Percentiles rank a stretch among this genome's conserved stretches.
phyloP scores from a whole-genome alignment of 2,329 filamentous ascomycete genomes.

The Xylariales sp. region DNA sequence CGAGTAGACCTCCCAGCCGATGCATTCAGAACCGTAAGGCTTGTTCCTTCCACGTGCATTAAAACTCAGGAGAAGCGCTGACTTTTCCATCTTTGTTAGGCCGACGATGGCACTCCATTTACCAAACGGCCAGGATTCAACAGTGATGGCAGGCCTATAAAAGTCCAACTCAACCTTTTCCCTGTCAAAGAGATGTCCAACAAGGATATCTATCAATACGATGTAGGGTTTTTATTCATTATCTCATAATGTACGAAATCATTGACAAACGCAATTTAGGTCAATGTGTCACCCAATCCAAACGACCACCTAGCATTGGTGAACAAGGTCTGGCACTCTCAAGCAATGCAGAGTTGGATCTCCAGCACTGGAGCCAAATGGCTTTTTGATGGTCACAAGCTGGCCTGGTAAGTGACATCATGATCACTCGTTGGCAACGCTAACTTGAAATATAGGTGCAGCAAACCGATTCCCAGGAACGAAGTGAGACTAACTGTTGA shows the following conservation, averaged over 20 bases:
- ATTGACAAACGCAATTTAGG: slow-evolving; percentile 35
- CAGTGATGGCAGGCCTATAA: slow-evolving; percentile 46
- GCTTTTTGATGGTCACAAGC: slow-evolving; percentile 78
- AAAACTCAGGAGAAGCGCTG: slow-evolving; percentile 7
- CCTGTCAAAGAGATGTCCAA: slow-evolving; percentile 57
- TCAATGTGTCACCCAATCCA: slow-evolving; percentile 59
- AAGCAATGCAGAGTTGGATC: slow-evolving; percentile 51
- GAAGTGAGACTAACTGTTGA: slow-evolving; percentile 61
- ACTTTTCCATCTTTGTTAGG: slow-evolving; percentile 16
- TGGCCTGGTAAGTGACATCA: slow-evolving; percentile 68
- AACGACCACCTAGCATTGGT: slow-evolving; percentile 58
- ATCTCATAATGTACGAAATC: slow-evolving; percentile 7
- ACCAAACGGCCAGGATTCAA: slow-evolving; percentile 52
- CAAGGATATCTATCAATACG: slow-evolving; percentile 73
- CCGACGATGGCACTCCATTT: slow-evolving; percentile 26
- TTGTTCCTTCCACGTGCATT: background rate
- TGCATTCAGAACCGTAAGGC: slow-evolving; percentile 42
- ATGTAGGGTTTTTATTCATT: slow-evolving; percentile 52
- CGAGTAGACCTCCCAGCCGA: slow-evolving; percentile 56
- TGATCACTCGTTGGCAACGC: no score
- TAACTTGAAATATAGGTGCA: slow-evolving; percentile 33
- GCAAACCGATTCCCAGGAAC: slow-evolving; percentile 33
- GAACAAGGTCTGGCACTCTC: slow-evolving; percentile 72
- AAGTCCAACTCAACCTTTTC: slow-evolving; percentile 69
- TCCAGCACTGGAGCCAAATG: slow-evolving; percentile 45